Evolutionary conservation across 306 rosid species (phyloP).

Genomic region (Castanea mollissima): DNA sequence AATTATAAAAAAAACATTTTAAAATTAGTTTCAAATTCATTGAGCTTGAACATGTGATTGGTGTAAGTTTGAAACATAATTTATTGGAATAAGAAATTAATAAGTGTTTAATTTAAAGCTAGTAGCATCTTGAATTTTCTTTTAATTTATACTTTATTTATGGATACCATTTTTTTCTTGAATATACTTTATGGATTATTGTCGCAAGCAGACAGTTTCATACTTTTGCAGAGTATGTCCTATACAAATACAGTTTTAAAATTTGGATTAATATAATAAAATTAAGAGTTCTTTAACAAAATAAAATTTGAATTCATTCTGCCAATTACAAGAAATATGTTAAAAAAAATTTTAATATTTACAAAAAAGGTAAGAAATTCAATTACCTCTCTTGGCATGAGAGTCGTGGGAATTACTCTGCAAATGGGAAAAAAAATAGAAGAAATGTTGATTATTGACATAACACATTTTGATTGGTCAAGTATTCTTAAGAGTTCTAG

Average conservation of each 20-base stretch:
- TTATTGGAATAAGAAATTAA: background rate
- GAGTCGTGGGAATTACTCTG: constrained; percentile 88
- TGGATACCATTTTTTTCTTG: too few species aligned
- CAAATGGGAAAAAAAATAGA: constrained; percentile 2
- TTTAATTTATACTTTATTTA: too few species aligned
- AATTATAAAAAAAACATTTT: too few species aligned
- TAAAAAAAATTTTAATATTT: background rate
- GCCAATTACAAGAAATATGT: background rate
- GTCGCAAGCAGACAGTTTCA: background rate
- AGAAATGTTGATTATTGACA: too few species aligned
- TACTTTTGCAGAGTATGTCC: too few species aligned
- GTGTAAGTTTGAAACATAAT: background rate
- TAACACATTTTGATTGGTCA: background rate
- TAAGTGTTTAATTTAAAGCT: too few species aligned
- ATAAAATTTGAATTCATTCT: background rate
- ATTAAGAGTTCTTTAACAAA: too few species aligned
- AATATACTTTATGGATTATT: background rate
- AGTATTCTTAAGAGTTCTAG: too few species aligned
- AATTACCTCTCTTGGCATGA: constrained; percentile 86
- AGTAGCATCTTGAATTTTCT: too few species aligned
- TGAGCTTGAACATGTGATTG: background rate
- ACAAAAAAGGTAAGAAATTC: background rate
- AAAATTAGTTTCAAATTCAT: background rate
- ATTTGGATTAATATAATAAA: too few species aligned
- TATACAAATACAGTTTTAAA: too few species aligned